Percentiles rank a stretch among this genome's conserved stretches.
phyloP scores from a whole-genome alignment of 1,284 basidiomycete species.

The Pseudozyma sp. region DNA sequence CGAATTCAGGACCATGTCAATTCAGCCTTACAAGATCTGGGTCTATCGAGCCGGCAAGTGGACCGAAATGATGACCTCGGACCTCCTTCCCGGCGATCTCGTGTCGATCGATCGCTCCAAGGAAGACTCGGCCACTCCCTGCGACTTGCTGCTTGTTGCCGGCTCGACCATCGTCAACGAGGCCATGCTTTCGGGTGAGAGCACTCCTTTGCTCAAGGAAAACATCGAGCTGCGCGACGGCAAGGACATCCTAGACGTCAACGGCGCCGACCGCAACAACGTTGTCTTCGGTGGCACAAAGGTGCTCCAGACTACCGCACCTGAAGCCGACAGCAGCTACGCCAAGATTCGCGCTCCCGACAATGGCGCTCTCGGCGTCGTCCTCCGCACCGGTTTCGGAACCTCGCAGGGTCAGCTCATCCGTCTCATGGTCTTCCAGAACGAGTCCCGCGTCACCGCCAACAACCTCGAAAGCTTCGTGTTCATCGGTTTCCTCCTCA shows the following conservation, averaged over 20 bases:
- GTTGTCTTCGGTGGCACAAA: slow-evolving; percentile 68
- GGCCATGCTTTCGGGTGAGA: slow-evolving; percentile 68
- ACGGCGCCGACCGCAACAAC: slow-evolving; percentile 65
- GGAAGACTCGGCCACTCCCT: slow-evolving; percentile 66
- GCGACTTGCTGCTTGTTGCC: slow-evolving; percentile 61
- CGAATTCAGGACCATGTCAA: slow-evolving; percentile 69
- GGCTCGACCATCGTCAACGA: slow-evolving; percentile 67
- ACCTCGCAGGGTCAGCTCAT: slow-evolving; percentile 68
- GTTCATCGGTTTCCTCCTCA: slow-evolving; percentile 67
- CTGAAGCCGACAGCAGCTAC: slow-evolving; percentile 48
- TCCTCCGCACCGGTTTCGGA: slow-evolving; percentile 67
- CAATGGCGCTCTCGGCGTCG: slow-evolving; percentile 62
- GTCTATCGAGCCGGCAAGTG: slow-evolving; percentile 63
- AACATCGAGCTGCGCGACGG: slow-evolving; percentile 65
- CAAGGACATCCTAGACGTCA: slow-evolving; percentile 63
- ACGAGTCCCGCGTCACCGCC: slow-evolving; percentile 66
- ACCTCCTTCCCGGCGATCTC: slow-evolving; percentile 66
- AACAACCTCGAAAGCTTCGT: slow-evolving; percentile 68
- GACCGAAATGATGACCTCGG: slow-evolving; percentile 59
- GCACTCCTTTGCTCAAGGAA: slow-evolving; percentile 67
- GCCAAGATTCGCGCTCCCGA: slow-evolving; percentile 60
- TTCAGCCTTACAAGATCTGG: slow-evolving; percentile 65
- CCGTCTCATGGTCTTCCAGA: slow-evolving; percentile 68
- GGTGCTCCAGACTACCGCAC: slow-evolving; percentile 64
- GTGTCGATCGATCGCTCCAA: slow-evolving; percentile 66